phyloP scores from a whole-genome alignment of 768 basidiomycete genomes.

The Boletus tomentosulus region DNA sequence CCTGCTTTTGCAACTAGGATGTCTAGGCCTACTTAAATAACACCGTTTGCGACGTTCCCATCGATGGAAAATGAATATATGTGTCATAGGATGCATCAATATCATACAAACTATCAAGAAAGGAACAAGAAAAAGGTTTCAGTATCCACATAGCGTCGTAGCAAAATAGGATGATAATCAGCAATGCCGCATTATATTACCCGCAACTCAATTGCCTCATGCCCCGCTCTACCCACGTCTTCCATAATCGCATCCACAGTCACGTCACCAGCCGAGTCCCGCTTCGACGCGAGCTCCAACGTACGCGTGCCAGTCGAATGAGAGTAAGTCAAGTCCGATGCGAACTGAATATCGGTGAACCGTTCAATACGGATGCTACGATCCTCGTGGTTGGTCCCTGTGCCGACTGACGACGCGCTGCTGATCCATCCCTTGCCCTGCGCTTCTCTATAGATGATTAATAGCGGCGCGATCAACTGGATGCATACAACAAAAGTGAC shows the following conservation, averaged over 20 bases:
- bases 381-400: background rate
- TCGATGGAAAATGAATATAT: background rate
- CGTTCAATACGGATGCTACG: conserved; percentile 10
- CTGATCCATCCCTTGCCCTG: conserved; percentile 36
- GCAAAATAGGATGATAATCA: background rate
- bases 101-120: background rate
- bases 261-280: background rate
- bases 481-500: background rate
- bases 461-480: conserved; percentile 35
- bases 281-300: conserved; percentile 8
- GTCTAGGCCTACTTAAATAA: too few species aligned
- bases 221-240: conserved; percentile 47
- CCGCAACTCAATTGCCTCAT: conserved; percentile 38
- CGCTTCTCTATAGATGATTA: conserved; percentile 39
- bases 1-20: too few species aligned
- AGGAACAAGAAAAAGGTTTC: background rate
- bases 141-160: background rate
- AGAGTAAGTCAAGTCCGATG: conserved; percentile 9
- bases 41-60: too few species aligned
- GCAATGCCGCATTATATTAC: background rate
- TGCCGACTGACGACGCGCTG: conserved; percentile 1
- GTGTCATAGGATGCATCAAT: background rate
- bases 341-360: conserved; percentile 25
- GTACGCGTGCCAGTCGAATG: background rate
- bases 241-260: conserved; percentile 46